Percentiles rank a stretch among this genome's conserved stretches.
Evolutionary conservation across 108 stramenopile genomes (phyloP).

Genomic region (Mediolabrus comicus): DNA sequence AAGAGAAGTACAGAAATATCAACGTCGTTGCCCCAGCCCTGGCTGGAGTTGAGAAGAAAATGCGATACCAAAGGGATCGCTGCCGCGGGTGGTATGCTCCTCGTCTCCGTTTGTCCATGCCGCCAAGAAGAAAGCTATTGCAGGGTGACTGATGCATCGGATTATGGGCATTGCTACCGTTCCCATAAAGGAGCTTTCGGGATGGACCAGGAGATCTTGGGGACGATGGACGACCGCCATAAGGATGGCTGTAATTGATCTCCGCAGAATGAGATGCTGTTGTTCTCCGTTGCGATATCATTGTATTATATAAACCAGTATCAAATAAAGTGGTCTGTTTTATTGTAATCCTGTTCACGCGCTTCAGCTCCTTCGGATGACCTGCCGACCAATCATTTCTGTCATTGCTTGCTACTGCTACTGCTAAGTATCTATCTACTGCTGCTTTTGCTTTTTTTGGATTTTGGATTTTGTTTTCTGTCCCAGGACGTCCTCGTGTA

Average conservation of each 20-base stretch:
- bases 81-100: conserved; percentile 38
- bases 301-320: too few species aligned
- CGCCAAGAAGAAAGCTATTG: conserved; percentile 66
- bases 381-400: too few species aligned
- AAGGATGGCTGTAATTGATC: not conserved
- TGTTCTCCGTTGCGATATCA: not conserved
- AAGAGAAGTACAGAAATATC: conserved; percentile 25
- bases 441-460: too few species aligned
- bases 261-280: not conserved
- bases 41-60: conserved; percentile 56
- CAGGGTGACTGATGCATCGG: conserved; percentile 25
- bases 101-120: conserved; percentile 55
- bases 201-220: conserved; percentile 7
- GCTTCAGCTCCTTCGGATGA: too few species aligned
- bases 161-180: not conserved
- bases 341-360: too few species aligned
- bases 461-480: too few species aligned
- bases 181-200: conserved; percentile 16
- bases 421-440: too few species aligned
- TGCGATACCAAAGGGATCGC: conserved; percentile 58
- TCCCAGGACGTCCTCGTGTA: too few species aligned
- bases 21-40: conserved; percentile 15
- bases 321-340: too few species aligned
- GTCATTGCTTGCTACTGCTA: too few species aligned
- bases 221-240: not conserved